phyloP scores from a whole-genome alignment of 371 early-diverging fungal genomes.

The Parasitella parasitica region DNA sequence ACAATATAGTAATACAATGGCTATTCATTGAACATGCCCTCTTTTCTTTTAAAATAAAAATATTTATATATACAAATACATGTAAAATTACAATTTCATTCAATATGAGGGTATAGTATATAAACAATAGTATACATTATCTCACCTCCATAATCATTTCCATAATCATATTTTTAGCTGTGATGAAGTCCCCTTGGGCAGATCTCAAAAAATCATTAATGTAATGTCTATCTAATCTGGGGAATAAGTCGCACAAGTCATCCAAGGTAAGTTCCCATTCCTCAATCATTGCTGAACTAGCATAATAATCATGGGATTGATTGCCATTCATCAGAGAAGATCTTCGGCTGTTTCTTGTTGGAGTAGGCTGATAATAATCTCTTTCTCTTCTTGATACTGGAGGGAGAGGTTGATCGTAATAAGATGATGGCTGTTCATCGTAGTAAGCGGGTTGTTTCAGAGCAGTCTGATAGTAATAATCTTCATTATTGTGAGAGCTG shows the following conservation, averaged over 20 bases:
- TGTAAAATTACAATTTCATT: background rate
- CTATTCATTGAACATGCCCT: too few species aligned
- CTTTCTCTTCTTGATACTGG: background rate
- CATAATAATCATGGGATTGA: conserved; percentile 2
- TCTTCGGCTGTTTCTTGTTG: background rate
- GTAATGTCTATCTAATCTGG: conserved; percentile 17
- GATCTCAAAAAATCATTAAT: conserved; percentile 25
- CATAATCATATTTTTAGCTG: conserved; percentile 21
- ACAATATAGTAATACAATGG: too few species aligned
- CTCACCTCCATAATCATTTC: conserved; percentile 24
- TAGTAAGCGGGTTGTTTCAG: background rate
- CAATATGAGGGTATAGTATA: background rate
- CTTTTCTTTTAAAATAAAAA: too few species aligned
- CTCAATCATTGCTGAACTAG: conserved; percentile 10
- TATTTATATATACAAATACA: too few species aligned
- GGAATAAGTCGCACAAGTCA: conserved; percentile 19
- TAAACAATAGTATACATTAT: too few species aligned
- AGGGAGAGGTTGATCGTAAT: background rate
- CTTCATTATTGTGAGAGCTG: background rate
- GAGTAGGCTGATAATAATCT: background rate
- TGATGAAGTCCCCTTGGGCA: conserved; percentile 20
- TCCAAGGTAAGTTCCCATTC: conserved; percentile 26
- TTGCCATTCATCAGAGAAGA: background rate
- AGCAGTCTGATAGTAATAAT: background rate
- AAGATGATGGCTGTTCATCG: background rate